phyloP scores from a whole-genome alignment of 108 stramenopile genomes.

The Discostella pseudostelligera region DNA sequence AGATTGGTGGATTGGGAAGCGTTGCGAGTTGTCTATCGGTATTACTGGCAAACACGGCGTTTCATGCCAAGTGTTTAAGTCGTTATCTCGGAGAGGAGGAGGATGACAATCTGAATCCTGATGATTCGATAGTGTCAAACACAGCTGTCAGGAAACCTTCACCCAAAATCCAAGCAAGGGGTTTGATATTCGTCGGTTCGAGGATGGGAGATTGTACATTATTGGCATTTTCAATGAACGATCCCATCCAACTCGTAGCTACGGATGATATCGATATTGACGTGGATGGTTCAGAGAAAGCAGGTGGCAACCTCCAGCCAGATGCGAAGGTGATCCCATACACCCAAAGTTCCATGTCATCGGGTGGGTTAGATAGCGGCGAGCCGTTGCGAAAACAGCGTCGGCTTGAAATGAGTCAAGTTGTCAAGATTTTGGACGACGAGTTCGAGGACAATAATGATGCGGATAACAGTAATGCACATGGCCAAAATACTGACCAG shows the following conservation, averaged over 20 bases:
- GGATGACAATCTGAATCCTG: not conserved
- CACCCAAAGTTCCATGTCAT: constrained; percentile 14
- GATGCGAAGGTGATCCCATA: constrained; percentile 19
- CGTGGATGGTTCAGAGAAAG: not conserved
- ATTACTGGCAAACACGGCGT: constrained; percentile 34
- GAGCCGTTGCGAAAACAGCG: constrained; percentile 21
- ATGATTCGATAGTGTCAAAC: not conserved
- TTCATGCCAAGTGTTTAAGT: constrained; percentile 17
- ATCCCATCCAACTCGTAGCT: constrained; percentile 26
- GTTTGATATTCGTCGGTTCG: constrained; percentile 76
- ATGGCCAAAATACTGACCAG: not conserved
- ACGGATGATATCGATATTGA: constrained; percentile 20
- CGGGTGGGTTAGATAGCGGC: not conserved
- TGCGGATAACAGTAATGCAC: not conserved
- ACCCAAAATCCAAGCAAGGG: constrained; percentile 40
- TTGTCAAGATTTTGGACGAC: constrained; percentile 17
- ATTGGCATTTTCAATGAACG: constrained; percentile 67
- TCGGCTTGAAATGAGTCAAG: constrained; percentile 11
- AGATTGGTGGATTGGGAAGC: constrained; percentile 65
- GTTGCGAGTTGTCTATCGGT: constrained; percentile 54
- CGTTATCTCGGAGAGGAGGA: constrained; percentile 23
- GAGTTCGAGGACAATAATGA: constrained; percentile 5
- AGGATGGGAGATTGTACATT: constrained; percentile 82
- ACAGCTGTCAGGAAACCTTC: not conserved
- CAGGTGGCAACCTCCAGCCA: constrained; percentile 26